Base-by-base conservation (phyloP, 371 early-diverging fungal genomes). In the Entomophthora muscae region DNA sequence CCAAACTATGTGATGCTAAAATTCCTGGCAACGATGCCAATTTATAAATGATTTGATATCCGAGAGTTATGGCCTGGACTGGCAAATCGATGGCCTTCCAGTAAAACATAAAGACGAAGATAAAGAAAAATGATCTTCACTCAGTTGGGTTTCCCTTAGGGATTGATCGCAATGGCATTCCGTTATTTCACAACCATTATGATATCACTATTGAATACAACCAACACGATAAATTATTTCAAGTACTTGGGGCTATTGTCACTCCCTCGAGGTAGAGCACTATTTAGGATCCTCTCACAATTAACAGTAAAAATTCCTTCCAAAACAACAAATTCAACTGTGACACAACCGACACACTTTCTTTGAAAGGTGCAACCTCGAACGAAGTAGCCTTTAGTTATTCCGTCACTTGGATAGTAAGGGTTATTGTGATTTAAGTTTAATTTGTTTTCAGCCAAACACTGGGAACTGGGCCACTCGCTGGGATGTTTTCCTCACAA, bases 381-480 rank as follows among this genome's bases (percentile, higher is more conserved):
- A 83, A 66, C 58, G 32, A 70, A 2, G 86, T 96, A 1, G 71
- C 77, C 28, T 95, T 83, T 66, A 88, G 93, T 3, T 96, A 95
- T 73, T 82, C 78, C 56, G 90, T 94, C 56, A 65, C 63, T 13
- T 96, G 97, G 97, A 67, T 26, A 24, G 61, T 26, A 64, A 56
- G 27, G 29, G n/a, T n/a, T n/a, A n/a, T n/a, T n/a, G n/a, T n/a
- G n/a, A n/a, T n/a, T n/a, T n/a, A n/a, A n/a, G n/a, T n/a, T n/a
- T n/a, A n/a, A n/a, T n/a, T n/a, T n/a, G n/a, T n/a, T n/a, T n/a
- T n/a, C n/a, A n/a, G n/a, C n/a, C n/a, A n/a, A n/a, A n/a, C n/a
- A n/a, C n/a, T n/a, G n/a, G n/a, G 24, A 75, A 86, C 27, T 97
- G 95, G 95, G 92, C 88, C 7, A 94, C 94, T 1, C 83, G 96